Base-by-base conservation (phyloP, 176 grass and related monocot species). In the Oryza punctata region DNA sequence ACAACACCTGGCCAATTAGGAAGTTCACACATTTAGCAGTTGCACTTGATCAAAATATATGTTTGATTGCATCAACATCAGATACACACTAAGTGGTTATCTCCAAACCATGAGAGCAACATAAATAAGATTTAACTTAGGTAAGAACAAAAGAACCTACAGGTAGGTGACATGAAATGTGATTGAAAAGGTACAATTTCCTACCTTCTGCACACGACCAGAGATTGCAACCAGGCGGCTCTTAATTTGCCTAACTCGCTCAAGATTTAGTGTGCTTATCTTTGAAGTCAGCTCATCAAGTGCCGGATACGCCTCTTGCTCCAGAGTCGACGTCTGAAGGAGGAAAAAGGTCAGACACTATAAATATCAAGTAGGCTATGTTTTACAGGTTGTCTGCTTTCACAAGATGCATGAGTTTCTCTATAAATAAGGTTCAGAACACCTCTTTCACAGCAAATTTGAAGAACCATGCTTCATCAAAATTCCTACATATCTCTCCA, bases 271-370 rank as follows among this genome's bases (percentile, higher is more conserved):
- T 76, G 95, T 98, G 68, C 95, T 98, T 72, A 98, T 98, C 88
- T 98, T 98, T 46, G 95, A 98, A 89, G 95, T 98, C 68, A 98
- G 84, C 84, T 98, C 95, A 91, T 95, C 95, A 37, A 98, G 82
- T 32, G 95, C 95, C 74, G 95, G 95, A 91, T 98, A 98, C 66
- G 95, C 95, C 82, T 98, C 95, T 93, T 98, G 79, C 85, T 98
- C 95, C 75, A 98, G 68, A 81, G 90, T 88, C 65, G 79, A 78
- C 14, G 92, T 98, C 95, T 98, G 79, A 47, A 44, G 61, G 88
- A 41, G 12, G 73, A 81, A 76, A 68, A 10, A 52, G 15, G 30
- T 10, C 23, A 76, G 26, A 67, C 57, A 81, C 67, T 82, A 40
- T 82, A 9, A 61, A 61, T 8, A 61, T 61, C 30, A 70, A 66